Conservation (phyloP, 345 rosid species). For the Salix brachista region DNA sequence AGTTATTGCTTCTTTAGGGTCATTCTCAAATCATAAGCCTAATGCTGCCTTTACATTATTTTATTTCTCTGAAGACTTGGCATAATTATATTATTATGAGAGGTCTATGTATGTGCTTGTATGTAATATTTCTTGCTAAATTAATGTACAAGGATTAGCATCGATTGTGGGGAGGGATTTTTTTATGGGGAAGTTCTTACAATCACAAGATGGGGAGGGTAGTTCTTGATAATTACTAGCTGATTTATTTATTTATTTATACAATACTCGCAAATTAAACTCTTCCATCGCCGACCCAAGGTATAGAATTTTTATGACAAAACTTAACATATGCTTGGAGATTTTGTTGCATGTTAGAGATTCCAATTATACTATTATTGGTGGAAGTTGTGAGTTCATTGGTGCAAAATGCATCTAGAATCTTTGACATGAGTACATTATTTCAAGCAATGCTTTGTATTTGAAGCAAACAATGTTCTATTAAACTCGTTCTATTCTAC, state of each 20-base stretch:
- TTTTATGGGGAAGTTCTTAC: neutral
- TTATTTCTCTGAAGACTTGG: neutral
- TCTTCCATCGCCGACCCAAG: slow-evolving; percentile 5
- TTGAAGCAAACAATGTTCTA: too few relatives aligned
- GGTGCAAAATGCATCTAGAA: neutral
- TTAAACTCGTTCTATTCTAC: too few relatives aligned
- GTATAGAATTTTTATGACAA: neutral
- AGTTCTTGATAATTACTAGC: neutral
- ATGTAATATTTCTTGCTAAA: neutral
- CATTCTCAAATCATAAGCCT: slow-evolving; percentile 24
- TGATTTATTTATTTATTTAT: too few relatives aligned
- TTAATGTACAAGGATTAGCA: neutral
- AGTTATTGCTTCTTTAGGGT: slow-evolving; percentile 7
- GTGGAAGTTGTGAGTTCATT: neutral
- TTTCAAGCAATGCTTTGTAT: neutral
- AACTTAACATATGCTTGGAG: slow-evolving; percentile 9
- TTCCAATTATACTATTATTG: neutral
- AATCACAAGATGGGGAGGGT: neutral
- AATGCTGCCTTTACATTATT: slow-evolving; percentile 5
- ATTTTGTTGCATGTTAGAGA: slow-evolving; percentile 8
- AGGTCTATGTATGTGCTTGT: neutral
- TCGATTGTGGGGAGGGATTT: too few relatives aligned
- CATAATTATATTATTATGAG: slow-evolving; percentile 3
- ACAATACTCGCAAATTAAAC: neutral
- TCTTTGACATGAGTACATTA: neutral